These are phyloP conservation scores for Hyphodiscus sp. DNA, from an alignment of 2,329 filamentous ascomycete species.

Conservation along the genomic window DNA sequence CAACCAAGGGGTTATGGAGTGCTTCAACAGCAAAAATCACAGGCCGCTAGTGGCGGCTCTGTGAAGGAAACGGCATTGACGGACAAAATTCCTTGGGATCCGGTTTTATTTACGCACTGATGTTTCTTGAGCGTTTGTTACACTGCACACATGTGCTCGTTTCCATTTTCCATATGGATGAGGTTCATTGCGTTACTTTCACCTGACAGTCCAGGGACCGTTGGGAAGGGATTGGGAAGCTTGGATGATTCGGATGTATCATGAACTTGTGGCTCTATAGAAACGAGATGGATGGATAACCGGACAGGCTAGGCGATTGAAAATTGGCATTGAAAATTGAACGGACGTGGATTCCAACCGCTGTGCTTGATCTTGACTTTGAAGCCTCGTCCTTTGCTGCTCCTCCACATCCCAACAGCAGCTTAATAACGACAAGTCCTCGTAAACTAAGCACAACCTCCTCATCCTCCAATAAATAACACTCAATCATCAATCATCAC, in stretches of 20 bases:
- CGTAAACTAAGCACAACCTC: too few species aligned
- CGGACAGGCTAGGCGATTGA: not conserved
- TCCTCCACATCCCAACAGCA: too few species aligned
- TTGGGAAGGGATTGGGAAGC: not conserved
- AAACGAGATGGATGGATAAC: not conserved
- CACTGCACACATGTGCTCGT: not conserved
- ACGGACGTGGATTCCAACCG: not conserved
- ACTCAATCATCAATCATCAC: too few species aligned
- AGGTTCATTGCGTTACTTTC: not conserved
- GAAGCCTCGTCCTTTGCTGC: not conserved
- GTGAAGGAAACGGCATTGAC: not conserved
- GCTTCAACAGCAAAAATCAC: conserved; percentile 22
- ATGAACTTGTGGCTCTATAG: not conserved
- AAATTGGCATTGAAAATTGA: not conserved
- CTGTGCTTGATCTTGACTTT: not conserved
- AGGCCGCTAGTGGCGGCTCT: conserved; percentile 12
- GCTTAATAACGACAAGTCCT: too few species aligned
- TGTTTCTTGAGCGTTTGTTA: not conserved
- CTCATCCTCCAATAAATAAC: too few species aligned
- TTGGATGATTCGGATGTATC: not conserved
- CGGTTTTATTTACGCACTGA: not conserved
- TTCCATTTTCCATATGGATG: not conserved
- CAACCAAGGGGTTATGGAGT: conserved; percentile 47
- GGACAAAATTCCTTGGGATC: not conserved
- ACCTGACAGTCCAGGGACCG: not conserved